A percentile compares a stretch with the other conserved stretches of the same genome.
These are phyloP conservation scores for Chloropicon primus DNA, from an alignment of 139 green algal genomes.

Conservation along the genomic window DNA sequence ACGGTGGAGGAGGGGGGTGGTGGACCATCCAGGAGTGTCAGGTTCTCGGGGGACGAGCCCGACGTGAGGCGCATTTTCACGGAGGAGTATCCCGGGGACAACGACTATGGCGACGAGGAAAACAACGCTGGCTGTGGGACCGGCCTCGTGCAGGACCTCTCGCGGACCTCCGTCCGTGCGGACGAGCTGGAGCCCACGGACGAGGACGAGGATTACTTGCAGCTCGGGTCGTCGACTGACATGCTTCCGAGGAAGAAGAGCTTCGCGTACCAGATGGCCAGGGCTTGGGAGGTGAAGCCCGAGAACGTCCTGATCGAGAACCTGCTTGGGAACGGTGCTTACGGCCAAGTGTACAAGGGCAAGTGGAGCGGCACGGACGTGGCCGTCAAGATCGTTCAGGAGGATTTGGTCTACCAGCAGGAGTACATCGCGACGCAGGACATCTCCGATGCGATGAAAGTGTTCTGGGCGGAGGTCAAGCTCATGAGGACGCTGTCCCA, in stretches of 20 bases:
- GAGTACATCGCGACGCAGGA: not conserved
- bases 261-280: not conserved
- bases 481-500: slow-evolving; percentile 9
- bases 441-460: not conserved
- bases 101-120: not conserved
- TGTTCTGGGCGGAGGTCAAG: not conserved
- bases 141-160: not conserved
- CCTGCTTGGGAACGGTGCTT: slow-evolving; percentile 44
- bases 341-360: slow-evolving; percentile 41
- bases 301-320: slow-evolving; percentile 43
- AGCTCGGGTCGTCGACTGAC: no score
- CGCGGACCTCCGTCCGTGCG: not conserved
- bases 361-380: slow-evolving; percentile 54
- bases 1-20: not conserved
- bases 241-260: not conserved
- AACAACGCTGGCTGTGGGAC: not conserved
- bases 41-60: not conserved
- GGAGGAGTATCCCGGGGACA: not conserved
- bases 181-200: not conserved
- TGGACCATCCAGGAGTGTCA: not conserved
- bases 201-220: no score
- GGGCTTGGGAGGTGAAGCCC: not conserved
- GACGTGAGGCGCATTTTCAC: not conserved
- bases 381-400: slow-evolving; percentile 61
- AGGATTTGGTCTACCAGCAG: not conserved